Evolutionary conservation across 2,329 filamentous ascomycete genomes (phyloP), one percentile per base, ranked within the genome.

Genomic region (Dissoconium aciculare): DNA sequence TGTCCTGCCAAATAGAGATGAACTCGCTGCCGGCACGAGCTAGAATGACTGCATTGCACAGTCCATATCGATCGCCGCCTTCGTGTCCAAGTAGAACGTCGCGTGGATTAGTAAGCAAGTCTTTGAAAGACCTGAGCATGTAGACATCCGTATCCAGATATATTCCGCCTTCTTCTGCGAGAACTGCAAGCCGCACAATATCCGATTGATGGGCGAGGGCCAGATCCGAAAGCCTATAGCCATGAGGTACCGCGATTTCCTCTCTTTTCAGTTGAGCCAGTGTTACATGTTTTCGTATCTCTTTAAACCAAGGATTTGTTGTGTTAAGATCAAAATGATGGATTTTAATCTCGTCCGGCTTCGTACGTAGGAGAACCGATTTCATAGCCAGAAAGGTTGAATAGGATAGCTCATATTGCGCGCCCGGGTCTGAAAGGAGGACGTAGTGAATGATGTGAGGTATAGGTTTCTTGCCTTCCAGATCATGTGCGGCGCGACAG

Each of bases 1-100:
- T 23, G 11, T 28, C 19, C 15, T 34, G 34, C 37, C 37, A 40
- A 25, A 19, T 37, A 14, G 24, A 8, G 12, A 40, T 31, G 32
- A 40, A 40, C 5, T 21, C n/a, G 15, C 37, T 40, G 3, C 23
- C 25, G 1, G 34, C 27, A 3, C 37, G 30, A n/a, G 37, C 32
- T n/a, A 40, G 27, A 13, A 35, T 37, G 10, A 40, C 37, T n/a
- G 35, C 37, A 15, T 40, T 37, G 15, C 37, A 37, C n/a, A 40
- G 32, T 3, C 37, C 37, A 5, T 37, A 35, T 11, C 35, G 35
- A 15, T 31, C 35, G 21, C 37, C 37, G n/a, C 37, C 37, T 37
- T 40, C 37, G 21, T 40, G 32, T 5, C 37, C 37, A 32, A 40
- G 34, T 17, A 37, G 23, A 9, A 31, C 17, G 16, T 40, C 37